Base-by-base conservation (phyloP, 352 stramenopile species). In the Globisporangium echinulatum region DNA sequence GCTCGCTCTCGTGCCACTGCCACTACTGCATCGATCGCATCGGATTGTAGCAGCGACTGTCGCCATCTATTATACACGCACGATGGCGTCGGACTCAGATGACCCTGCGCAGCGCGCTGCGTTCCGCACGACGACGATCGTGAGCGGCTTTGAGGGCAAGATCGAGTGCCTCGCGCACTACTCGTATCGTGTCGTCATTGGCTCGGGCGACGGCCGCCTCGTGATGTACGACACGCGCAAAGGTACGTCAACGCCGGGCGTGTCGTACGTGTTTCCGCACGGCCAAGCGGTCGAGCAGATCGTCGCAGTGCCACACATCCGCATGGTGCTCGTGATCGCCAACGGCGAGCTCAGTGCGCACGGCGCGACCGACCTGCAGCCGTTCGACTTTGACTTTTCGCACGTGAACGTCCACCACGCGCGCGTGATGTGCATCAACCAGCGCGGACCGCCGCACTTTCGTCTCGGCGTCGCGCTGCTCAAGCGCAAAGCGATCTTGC, bases 221-320 rank as follows among this genome's bases (percentile, higher is more conserved):
- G 81, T 92, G 56, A 91, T 95, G 82, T 95, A 80, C 59, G 85
- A 95, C 69, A 95, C 85, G 49, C 83, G 85, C 59, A 95, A 92
- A 49, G 85, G 85, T 52, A 83, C 82, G 38, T 79, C 61, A 19
- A 85, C 69, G 2, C 57, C 72, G 7, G 76, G 75, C 15, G 76
- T 77, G 40, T 83, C 78, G 46, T 80, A 92, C 70, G 74, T 79
- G 60, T 90, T 95, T 56, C 54, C 72, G 36, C 85, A 95, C 61
- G 79, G 82, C 17, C 74, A 87, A 46, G 65, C 77, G 10, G 77
- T 95, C 36, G 77, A 93, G 68, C 83, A 95, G 65, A 66, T 95
- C 52, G 61, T 95, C 25, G 85, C 83, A 6, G 83, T 95, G 55
- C 85, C 85, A 17, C 85, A 95, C 52, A 93, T 95, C 56, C 85